Percentiles rank a stretch among this genome's conserved stretches.
Evolutionary conservation across 106 monocot genomes (phyloP).

Genomic region (Dendrobium catenatum): DNA sequence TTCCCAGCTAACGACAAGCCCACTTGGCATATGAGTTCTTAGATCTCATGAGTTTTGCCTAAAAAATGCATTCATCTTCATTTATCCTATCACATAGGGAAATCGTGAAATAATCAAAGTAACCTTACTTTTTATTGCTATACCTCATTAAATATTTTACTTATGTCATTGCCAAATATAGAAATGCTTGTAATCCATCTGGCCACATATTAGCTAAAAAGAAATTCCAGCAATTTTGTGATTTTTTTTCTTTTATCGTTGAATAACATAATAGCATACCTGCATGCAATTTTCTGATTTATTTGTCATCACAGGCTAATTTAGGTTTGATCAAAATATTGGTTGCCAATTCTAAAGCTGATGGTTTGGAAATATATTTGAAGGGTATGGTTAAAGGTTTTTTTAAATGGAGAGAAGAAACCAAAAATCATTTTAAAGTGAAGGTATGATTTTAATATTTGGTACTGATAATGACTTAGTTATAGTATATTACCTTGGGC

Average conservation of each 20-base stretch:
- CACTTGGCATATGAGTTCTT: slow-evolving; percentile 93
- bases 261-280: no score
- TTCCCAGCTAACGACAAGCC: slow-evolving; percentile 61
- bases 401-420: slow-evolving; percentile 69
- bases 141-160: not conserved
- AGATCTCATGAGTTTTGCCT: slow-evolving; percentile 78
- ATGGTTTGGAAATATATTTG: slow-evolving; percentile 62
- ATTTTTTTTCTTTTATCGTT: not conserved
- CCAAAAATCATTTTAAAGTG: slow-evolving; percentile 87
- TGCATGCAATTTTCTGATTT: no score
- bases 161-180: not conserved
- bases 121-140: slow-evolving; percentile 7
- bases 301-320: slow-evolving; percentile 51
- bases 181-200: not conserved
- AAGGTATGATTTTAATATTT: slow-evolving; percentile 40
- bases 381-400: slow-evolving; percentile 71
- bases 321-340: slow-evolving; percentile 85
- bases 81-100: slow-evolving; percentile 73
- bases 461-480: not conserved
- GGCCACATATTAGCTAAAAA: not conserved
- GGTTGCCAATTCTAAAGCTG: slow-evolving; percentile 74
- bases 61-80: slow-evolving; percentile 71
- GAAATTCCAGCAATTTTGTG: not conserved
- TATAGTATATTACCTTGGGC: not conserved
- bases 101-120: slow-evolving; percentile 89